phyloP scores from a whole-genome alignment of 2,329 filamentous ascomycete species.

The Dendryphion nanum region DNA sequence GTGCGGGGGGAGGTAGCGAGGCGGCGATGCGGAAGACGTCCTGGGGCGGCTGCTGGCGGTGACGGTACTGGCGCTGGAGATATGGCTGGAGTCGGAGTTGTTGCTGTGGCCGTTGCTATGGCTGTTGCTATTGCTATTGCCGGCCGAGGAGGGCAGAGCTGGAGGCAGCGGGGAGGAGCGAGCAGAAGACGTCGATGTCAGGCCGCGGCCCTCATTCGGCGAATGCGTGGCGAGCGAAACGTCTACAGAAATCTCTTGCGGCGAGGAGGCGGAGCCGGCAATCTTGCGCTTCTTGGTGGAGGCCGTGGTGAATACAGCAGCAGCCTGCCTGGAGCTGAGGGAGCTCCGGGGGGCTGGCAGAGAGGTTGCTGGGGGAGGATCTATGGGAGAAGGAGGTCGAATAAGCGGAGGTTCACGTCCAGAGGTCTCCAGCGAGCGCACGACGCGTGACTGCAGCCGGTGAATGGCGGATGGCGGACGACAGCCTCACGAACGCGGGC shows the following conservation, averaged over 20 bases:
- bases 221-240: slow-evolving; percentile 12
- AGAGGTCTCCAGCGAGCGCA: too few species aligned
- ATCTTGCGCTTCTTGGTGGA: slow-evolving; percentile 50
- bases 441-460: too few species aligned
- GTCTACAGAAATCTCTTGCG: slow-evolving; percentile 5
- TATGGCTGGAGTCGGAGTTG: slow-evolving; percentile 32
- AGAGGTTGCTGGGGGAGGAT: slow-evolving; percentile 1
- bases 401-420: too few species aligned
- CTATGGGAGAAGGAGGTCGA: too few species aligned
- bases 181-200: slow-evolving; percentile 19
- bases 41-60: slow-evolving; percentile 16
- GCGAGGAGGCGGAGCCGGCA: slow-evolving; percentile 27
- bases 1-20: slow-evolving; percentile 56
- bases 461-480: too few species aligned
- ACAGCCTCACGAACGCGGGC: too few species aligned
- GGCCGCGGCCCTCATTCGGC: slow-evolving; percentile 32
- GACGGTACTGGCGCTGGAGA: too few species aligned
- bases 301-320: slow-evolving; percentile 40
- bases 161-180: slow-evolving; percentile 38
- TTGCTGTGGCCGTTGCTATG: slow-evolving; percentile 13
- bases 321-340: slow-evolving; percentile 39
- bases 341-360: slow-evolving; percentile 28
- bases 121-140: too few species aligned
- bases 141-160: not conserved
- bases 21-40: slow-evolving; percentile 34